Evolutionary conservation across 257 asterid genomes (phyloP), one percentile per base, ranked within the genome.

Genomic region (Pogostemon cablin): DNA sequence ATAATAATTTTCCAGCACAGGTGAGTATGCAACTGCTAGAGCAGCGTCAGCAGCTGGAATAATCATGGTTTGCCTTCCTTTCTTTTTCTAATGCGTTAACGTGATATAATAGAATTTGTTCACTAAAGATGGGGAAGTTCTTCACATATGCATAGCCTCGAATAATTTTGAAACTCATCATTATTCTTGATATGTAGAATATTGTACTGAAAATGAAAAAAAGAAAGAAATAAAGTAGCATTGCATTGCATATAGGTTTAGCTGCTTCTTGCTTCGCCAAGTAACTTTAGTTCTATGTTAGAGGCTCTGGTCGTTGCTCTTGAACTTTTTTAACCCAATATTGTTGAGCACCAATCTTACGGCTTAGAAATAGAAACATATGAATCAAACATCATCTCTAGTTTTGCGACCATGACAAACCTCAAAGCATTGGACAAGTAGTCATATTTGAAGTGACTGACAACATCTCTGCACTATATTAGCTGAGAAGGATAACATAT

Each of bases 41-140:
- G 98, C 98, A 9, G 92, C 98, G 56, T 84, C 98, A 65, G 87
- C 98, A 62, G 97, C 97, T 69, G 95, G 95, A 67, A 90, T 97
- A 47, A 90, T 90, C 80, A 93, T 93, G 98, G 98, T 93, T 73
- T 47, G 76, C 10, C 73, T 63, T 62, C 79, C 76, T 59, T 63
- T 71, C 48, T 42, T 53, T 60, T 43, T 44, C 25, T 20, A 10
- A 67, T 17, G 10, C 68, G 20, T 44, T 12, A 9, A 20, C 0
- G 10, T 60, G 17, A 15, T 15, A 15, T 15, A 15, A 15, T 15
- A 15, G 17, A 15, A 15, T 15, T 15, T 15, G 17, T 15, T 15
- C 17, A 15, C 17, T 15, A 15, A 15, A 15, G 17, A 15, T 15
- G 17, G 17, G 17, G 17, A 15, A 15, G 42, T 9, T 47, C 58